A percentile compares a stretch with the other conserved stretches of the same genome.
These are phyloP conservation scores for Leccinum rimulosum DNA, from an alignment of 768 basidiomycete species.

Conservation along the genomic window DNA sequence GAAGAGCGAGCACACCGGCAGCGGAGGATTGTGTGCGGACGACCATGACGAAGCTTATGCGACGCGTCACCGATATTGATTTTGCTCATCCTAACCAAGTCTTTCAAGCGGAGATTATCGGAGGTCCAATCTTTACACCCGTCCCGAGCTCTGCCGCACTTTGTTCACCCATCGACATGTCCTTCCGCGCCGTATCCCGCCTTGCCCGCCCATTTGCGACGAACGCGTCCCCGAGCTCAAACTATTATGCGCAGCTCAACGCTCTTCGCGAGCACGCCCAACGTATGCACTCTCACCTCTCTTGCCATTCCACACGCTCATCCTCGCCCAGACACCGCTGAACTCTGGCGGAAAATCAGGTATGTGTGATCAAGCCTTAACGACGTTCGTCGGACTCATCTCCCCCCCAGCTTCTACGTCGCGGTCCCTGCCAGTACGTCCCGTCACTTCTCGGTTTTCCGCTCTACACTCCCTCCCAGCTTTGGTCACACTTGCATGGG, in stretches of 20 bases:
- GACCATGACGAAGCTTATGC: constrained; percentile 47
- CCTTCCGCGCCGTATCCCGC: constrained; percentile 45
- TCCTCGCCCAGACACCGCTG: constrained; percentile 55
- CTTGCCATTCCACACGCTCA: constrained; percentile 11
- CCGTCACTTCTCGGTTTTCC: background rate
- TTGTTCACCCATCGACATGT: constrained; percentile 24
- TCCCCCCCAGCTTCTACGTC: constrained; percentile 57
- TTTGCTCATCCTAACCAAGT: constrained; percentile 2
- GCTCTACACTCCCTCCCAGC: constrained; percentile 18
- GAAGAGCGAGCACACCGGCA: constrained; percentile 87
- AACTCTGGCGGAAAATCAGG: constrained; percentile 89
- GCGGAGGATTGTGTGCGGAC: constrained; percentile 74
- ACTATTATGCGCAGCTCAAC: constrained; percentile 50
- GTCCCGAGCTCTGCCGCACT: constrained; percentile 30
- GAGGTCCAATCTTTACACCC: constrained; percentile 14
- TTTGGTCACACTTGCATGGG: constrained; percentile 39
- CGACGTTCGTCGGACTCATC: constrained; percentile 5
- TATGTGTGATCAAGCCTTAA: constrained; percentile 30
- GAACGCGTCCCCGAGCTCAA: constrained; percentile 36
- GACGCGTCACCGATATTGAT: constrained; percentile 41
- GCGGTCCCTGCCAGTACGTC: constrained; percentile 73
- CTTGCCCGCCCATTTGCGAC: constrained; percentile 37
- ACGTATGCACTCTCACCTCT: constrained; percentile 39
- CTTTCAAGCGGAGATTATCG: constrained; percentile 32
- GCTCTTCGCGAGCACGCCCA: constrained; percentile 65